Evolutionary conservation across 768 basidiomycete species (phyloP), one percentile per base, ranked within the genome.

Genomic region (Boletus tylopilopsis): DNA sequence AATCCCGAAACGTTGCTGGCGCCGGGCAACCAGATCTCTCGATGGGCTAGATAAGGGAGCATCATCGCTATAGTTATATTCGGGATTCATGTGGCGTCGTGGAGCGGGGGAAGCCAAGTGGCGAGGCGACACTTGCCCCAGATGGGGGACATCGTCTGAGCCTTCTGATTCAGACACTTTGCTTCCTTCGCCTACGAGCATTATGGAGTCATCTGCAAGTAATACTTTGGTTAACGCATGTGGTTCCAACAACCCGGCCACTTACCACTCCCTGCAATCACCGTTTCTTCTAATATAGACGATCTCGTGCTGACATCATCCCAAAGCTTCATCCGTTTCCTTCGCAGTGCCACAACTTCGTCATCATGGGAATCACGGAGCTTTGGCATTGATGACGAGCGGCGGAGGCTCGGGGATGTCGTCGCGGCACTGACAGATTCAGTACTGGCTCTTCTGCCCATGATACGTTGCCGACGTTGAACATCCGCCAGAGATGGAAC

Each of bases 61-160:
- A 58, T 80, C 81, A 57, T 82, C 81, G 58, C 77, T 77, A 5
- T 71, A 68, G 47, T 77, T 73, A 27, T 67, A 64, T 45, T 72
- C 64, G 18, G 49, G 53, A 27, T 45, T 58, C 52, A 68, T 62
- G 19, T 64, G 55, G 34, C 76, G 74, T 30, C 73, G 78, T 35
- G 77, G 65, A 19, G 71, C 74, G 6, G 85, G 84, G 8, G 85
- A 89, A 33, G 80, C 77, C 27, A 87, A 64, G 57, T 82, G 81
- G 51, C 78, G 77, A n/a, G 85, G 84, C 0, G 83, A 86, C 16
- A 86, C 81, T 63, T 85, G 82, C 0, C 84, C 84, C 23, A 79
- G 51, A 51, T 75, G 73, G 0, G 75, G 76, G 53, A 86, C 82
- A 49, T 89, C 84, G 56, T 87, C 85, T 4, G 85, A 86, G 12